Conservation (phyloP, 371 early-diverging fungal species). For the Actinomortierella ambigua region DNA sequence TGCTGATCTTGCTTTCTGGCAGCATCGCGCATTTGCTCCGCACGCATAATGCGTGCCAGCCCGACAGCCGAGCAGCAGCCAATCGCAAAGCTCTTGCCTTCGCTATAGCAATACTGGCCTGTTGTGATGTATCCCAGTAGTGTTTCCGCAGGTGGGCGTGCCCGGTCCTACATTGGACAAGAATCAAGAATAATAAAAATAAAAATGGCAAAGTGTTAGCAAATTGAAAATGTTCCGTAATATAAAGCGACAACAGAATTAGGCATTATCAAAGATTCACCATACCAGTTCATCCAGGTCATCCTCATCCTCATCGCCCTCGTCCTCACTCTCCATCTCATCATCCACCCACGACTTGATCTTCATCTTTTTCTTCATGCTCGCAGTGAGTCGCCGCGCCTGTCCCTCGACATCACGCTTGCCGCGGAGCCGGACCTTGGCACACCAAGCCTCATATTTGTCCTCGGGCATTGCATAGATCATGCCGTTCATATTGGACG, state of each 20-base stretch:
- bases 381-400: slow-evolving; percentile 4
- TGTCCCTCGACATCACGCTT: slow-evolving; percentile 26
- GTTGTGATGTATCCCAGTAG: slow-evolving; percentile 77
- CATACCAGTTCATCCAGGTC: slow-evolving; percentile 27
- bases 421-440: slow-evolving; percentile 22
- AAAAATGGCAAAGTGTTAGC: not conserved
- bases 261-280: not conserved
- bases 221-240: not conserved
- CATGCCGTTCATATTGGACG: slow-evolving; percentile 36
- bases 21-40: slow-evolving; percentile 11
- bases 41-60: slow-evolving; percentile 29
- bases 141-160: slow-evolving; percentile 29
- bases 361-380: slow-evolving; percentile 14
- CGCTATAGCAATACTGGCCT: slow-evolving; percentile 68
- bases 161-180: slow-evolving; percentile 18
- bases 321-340: slow-evolving; percentile 20
- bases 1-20: slow-evolving; percentile 3
- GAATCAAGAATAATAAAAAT: not conserved
- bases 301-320: slow-evolving; percentile 21
- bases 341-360: slow-evolving; percentile 26
- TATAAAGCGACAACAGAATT: not conserved
- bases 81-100: slow-evolving; percentile 68
- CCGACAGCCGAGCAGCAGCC: slow-evolving; percentile 59
- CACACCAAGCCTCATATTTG: slow-evolving; percentile 23
- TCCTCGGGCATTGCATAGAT: slow-evolving; percentile 35